Conservation (phyloP, 1,139 yeast species). For the Zhuliangozyma blackwelliae region DNA sequence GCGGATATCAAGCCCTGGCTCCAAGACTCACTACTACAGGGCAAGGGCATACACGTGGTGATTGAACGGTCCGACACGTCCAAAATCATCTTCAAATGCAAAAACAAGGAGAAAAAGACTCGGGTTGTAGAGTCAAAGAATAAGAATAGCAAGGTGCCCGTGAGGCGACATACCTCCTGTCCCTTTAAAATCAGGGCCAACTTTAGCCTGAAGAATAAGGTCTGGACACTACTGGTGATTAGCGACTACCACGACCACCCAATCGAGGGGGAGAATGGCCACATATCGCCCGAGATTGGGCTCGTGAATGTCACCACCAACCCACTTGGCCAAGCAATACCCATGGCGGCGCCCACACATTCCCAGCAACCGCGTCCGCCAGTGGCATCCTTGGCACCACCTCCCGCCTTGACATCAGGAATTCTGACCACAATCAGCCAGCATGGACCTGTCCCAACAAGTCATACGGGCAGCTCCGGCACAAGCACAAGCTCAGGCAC, state of each 20-base stretch:
- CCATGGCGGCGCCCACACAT: too few relatives aligned
- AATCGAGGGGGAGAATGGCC: slow-evolving; percentile 5
- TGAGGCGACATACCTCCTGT: slow-evolving; percentile 38
- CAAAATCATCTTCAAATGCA: slow-evolving; percentile 69
- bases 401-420: too few relatives aligned
- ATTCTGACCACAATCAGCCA: too few relatives aligned
- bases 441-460: too few relatives aligned
- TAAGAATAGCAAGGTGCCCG: slow-evolving; percentile 5
- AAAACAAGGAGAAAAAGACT: slow-evolving; percentile 26
- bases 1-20: slow-evolving; percentile 67
- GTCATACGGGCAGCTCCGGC: too few relatives aligned
- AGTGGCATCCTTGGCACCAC: too few relatives aligned
- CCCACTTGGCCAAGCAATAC: too few relatives aligned
- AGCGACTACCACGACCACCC: slow-evolving; percentile 49
- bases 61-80: slow-evolving; percentile 67
- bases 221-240: slow-evolving; percentile 60
- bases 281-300: too few relatives aligned
- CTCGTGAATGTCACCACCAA: too few relatives aligned
- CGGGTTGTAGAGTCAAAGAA: slow-evolving; percentile 13
- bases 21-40: slow-evolving; percentile 38
- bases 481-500: too few relatives aligned
- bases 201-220: slow-evolving; percentile 48
- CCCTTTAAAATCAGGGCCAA: slow-evolving; percentile 72
- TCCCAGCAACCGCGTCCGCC: too few relatives aligned
- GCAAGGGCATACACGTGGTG: slow-evolving; percentile 56